Percentiles rank a stretch among this genome's conserved stretches.
phyloP scores from a whole-genome alignment of 306 rosid genomes.

The Gleditsia sinensis region DNA sequence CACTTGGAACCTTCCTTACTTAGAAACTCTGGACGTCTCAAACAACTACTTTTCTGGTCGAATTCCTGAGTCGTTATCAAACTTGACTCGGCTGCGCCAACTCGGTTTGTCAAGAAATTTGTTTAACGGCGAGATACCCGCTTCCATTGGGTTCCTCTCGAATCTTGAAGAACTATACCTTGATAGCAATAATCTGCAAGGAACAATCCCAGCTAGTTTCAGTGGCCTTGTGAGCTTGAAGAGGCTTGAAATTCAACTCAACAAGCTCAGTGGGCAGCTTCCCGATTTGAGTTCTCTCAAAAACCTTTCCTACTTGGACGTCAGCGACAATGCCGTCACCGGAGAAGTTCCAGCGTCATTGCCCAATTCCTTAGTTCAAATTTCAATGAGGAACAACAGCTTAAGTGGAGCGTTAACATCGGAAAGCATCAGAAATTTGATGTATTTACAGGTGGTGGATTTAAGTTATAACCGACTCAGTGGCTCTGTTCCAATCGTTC shows the following conservation, averaged over 20 bases:
- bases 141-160: slow-evolving; percentile 50
- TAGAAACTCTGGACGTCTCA: slow-evolving; percentile 72
- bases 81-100: slow-evolving; percentile 29
- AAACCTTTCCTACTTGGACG: slow-evolving; percentile 57
- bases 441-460: slow-evolving; percentile 61
- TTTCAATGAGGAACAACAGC: slow-evolving; percentile 69
- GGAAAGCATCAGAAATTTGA: slow-evolving; percentile 33
- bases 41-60: slow-evolving; percentile 67
- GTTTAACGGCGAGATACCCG: slow-evolving; percentile 61
- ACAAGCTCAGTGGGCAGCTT: slow-evolving; percentile 55
- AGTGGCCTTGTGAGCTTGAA: slow-evolving; percentile 41
- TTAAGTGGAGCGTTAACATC: slow-evolving; percentile 43
- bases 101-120: slow-evolving; percentile 67
- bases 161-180: slow-evolving; percentile 70
- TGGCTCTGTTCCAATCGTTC: slow-evolving; percentile 50
- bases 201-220: slow-evolving; percentile 52
- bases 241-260: slow-evolving; percentile 66
- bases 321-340: slow-evolving; percentile 52
- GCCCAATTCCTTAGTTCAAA: slow-evolving; percentile 60
- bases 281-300: slow-evolving; percentile 49
- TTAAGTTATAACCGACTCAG: slow-evolving; percentile 59
- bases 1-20: slow-evolving; percentile 64
- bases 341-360: slow-evolving; percentile 50
- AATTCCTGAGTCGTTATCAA: slow-evolving; percentile 55
- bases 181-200: slow-evolving; percentile 63